Percentiles rank a stretch among this genome's conserved stretches.
phyloP scores from a whole-genome alignment of 345 rosid species.

The Lumnitzera racemosa region DNA sequence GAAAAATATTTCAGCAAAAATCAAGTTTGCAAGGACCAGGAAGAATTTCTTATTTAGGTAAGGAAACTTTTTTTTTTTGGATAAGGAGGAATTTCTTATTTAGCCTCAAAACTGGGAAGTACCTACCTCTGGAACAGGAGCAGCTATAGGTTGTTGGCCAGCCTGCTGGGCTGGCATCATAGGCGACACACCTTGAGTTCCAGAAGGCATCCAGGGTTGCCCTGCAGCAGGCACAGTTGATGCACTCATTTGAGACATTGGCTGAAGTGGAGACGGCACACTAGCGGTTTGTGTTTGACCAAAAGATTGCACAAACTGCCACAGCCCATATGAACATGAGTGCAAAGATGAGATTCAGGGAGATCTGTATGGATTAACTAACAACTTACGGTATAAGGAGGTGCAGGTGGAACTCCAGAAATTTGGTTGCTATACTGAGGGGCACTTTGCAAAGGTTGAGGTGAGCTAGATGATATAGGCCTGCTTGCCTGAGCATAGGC shows the following conservation, averaged over 20 bases:
- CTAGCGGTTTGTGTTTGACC: constrained; percentile 51
- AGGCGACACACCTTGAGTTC: constrained; percentile 41
- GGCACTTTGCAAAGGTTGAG: constrained; percentile 44
- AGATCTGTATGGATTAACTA: constrained; percentile 5
- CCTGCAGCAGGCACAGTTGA: constrained; percentile 31
- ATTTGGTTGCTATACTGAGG: constrained; percentile 20
- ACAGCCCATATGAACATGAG: constrained; percentile 13
- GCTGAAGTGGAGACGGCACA: constrained; percentile 45
- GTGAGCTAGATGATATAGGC: constrained; percentile 46
- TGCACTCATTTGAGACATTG: constrained; percentile 51
- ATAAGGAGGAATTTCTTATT: not conserved
- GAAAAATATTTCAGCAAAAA: not conserved
- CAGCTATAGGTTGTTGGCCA: constrained; percentile 44
- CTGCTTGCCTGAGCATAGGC: constrained; percentile 53
- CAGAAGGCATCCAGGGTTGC: constrained; percentile 62
- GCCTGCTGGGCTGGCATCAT: constrained; percentile 38
- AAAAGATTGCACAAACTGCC: constrained; percentile 55
- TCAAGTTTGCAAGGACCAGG: not conserved
- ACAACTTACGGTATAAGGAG: constrained; percentile 52
- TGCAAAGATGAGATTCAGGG: constrained; percentile 5
- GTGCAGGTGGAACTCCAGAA: constrained; percentile 46
- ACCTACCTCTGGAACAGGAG: constrained; percentile 46
- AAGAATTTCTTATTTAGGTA: not conserved
- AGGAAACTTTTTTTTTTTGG: not conserved
- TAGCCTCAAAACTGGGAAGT: not conserved